Evolutionary conservation across 192 early-diverging fungal species (phyloP).

Genomic region (Backusella liffmaniae): DNA sequence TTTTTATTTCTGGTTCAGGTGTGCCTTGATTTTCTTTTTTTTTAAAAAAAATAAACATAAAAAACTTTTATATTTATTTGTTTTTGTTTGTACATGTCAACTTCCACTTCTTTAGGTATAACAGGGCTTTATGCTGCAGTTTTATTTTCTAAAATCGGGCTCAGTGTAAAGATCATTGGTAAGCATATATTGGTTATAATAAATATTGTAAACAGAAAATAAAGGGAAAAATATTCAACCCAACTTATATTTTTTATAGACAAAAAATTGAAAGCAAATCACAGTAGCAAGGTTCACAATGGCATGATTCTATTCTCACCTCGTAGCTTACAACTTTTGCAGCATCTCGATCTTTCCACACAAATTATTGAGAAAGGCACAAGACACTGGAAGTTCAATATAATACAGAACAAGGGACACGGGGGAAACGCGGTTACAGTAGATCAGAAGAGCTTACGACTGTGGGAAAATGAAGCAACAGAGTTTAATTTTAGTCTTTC

Average conservation of each 20-base stretch:
- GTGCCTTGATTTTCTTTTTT: background rate
- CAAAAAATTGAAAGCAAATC: background rate
- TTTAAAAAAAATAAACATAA: background rate
- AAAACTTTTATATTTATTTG: background rate
- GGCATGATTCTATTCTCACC: slow-evolving; percentile 16
- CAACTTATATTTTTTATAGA: background rate
- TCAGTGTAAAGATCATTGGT: slow-evolving; percentile 25
- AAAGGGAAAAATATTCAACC: background rate
- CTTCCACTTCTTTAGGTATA: background rate
- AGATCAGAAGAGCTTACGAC: background rate
- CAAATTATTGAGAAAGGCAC: slow-evolving; percentile 5
- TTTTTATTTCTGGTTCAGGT: slow-evolving; percentile 21
- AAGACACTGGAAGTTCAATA: slow-evolving; percentile 17
- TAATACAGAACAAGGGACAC: slow-evolving; percentile 8
- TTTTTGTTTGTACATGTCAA: background rate
- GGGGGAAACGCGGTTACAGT: background rate
- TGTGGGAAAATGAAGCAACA: slow-evolving; percentile 28
- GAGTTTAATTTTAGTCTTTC: slow-evolving; percentile 23
- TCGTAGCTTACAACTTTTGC: slow-evolving; percentile 18
- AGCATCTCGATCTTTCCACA: slow-evolving; percentile 1
- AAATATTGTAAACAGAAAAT: slow-evolving; percentile 3
- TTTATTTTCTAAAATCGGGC: slow-evolving; percentile 7
- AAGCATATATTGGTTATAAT: background rate
- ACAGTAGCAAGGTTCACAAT: slow-evolving; percentile 16
- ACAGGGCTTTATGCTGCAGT: slow-evolving; percentile 20